Conservation (phyloP, 495 filamentous ascomycete genomes). For the Astrocystis sublimbata region DNA sequence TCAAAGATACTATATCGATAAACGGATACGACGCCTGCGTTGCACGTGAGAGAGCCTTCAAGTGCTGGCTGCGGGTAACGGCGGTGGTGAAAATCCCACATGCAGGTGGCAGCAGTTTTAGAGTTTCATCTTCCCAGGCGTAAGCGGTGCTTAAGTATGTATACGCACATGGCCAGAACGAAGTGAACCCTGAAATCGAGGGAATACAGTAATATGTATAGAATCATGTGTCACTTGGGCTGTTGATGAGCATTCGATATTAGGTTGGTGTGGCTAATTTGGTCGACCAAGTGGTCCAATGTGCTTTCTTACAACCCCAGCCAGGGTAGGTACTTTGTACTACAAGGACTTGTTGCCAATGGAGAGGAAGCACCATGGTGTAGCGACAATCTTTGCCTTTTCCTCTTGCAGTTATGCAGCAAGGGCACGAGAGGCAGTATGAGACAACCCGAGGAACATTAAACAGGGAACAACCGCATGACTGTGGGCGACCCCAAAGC, state of each 20-base stretch:
- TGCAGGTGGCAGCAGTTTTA: not conserved
- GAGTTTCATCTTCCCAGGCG: not conserved
- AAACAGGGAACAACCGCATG: slow-evolving; percentile 19
- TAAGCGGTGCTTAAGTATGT: slow-evolving; percentile 6
- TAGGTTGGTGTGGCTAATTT: slow-evolving; percentile 42
- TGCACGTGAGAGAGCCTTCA: not conserved
- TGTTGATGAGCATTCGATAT: slow-evolving; percentile 28
- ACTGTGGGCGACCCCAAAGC: slow-evolving; percentile 14
- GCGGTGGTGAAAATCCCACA: slow-evolving; percentile 1
- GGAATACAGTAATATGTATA: slow-evolving; percentile 8
- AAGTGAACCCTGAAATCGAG: no score
- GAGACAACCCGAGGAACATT: slow-evolving; percentile 35
- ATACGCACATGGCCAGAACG: not conserved
- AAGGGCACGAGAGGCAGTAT: slow-evolving; percentile 36
- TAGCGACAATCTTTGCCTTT: slow-evolving; percentile 41
- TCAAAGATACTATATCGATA: slow-evolving; percentile 3
- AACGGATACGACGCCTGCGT: not conserved
- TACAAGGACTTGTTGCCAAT: slow-evolving; percentile 16
- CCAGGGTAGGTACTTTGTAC: slow-evolving; percentile 32
- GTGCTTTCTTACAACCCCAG: slow-evolving; percentile 37
- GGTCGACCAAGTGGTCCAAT: slow-evolving; percentile 39
- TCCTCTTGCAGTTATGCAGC: slow-evolving; percentile 36
- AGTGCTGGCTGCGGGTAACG: not conserved
- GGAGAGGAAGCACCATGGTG: slow-evolving; percentile 34
- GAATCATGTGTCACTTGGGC: slow-evolving; percentile 28